Evolutionary conservation across 352 stramenopile genomes (phyloP).

Genomic region (Phytophthora quininea): DNA sequence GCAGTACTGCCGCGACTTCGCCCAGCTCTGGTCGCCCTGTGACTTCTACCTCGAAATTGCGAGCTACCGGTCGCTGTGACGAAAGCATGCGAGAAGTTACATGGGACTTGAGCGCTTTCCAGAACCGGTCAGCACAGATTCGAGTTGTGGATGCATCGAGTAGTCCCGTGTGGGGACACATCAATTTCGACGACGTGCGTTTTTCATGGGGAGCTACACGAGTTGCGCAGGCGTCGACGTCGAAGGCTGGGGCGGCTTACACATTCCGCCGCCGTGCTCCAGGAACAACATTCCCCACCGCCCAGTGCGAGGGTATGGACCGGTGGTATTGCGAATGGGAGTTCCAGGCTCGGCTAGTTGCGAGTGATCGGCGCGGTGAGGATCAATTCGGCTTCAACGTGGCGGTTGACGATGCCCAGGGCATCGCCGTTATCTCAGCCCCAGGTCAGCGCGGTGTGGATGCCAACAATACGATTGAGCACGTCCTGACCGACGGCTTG

Average conservation of each 20-base stretch:
- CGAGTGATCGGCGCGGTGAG: constrained; percentile 89
- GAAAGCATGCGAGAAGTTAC: constrained; percentile 89
- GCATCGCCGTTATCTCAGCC: constrained; percentile 83
- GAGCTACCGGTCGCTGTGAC: constrained; percentile 88
- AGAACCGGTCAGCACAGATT: constrained; percentile 88
- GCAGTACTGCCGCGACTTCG: constrained; percentile 2
- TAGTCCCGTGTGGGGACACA: constrained; percentile 92
- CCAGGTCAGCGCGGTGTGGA: constrained; percentile 77
- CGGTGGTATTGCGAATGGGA: constrained; percentile 83
- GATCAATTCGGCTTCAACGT: constrained; percentile 90
- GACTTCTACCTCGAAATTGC: constrained; percentile 62
- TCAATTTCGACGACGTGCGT: constrained; percentile 96
- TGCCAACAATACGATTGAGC: constrained; percentile 81
- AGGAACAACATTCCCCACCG: constrained; percentile 29
- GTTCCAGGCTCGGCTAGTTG: constrained; percentile 85
- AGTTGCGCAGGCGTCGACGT: constrained; percentile 62
- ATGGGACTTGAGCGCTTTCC: constrained; percentile 91
- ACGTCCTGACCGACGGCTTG: constrained; percentile 30
- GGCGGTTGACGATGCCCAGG: constrained; percentile 80
- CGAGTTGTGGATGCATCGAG: constrained; percentile 93
- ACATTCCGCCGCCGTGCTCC: constrained; percentile 76
- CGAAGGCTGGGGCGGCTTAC: constrained; percentile 80
- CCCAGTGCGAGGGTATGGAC: constrained; percentile 69
- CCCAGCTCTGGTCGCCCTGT: constrained; percentile 13
- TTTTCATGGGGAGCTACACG: constrained; percentile 89